Base-by-base conservation (phyloP, 1,139 yeast genomes). In the Zygoascus meyerae region DNA sequence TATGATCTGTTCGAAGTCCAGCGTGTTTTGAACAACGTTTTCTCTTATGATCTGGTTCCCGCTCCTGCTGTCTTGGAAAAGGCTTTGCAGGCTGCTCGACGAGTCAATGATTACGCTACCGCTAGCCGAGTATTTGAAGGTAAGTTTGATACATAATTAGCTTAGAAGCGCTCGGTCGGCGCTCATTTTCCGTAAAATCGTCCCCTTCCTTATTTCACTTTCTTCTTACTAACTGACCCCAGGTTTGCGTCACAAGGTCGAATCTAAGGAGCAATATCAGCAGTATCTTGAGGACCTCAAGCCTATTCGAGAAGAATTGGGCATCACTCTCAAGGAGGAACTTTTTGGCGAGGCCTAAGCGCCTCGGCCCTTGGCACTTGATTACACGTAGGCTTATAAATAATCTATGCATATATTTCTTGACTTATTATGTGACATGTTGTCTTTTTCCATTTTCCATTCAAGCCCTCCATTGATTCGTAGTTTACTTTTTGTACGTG, bases 91-190 rank as follows among this genome's bases (percentile, higher is more conserved):
- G 98, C 98, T 47, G 92, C 97, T 64, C 89, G 98, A 81, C 86
- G 98, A 74, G 97, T 92, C 58, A 89, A 94, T 71, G 98, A 92
- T 74, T 86, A 86, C 74, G 97, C 98, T 54, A 90, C 97, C 54
- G 98, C 98, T 51, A 94, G 90, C 60, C 86, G 98, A 74, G 95
- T 95, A 53, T 92, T 92, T 63, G 98, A 92, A 75, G 83, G 79
- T 44, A 15, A 14, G 46, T 43, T 44, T 44, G 34, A 44, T 34
- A 44, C 33, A 10, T 7, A 9, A 15, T 39, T 42, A 17, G 44
- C 40, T 26, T 48, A 28, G 34, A 14, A 31, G 21, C 21, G 29
- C 12, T 7, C 26, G 4, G 26, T 21, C n/a, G n/a, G n/a, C n/a
- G n/a, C n/a, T n/a, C n/a, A n/a, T n/a, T n/a, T n/a, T n/a, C n/a